Percentiles rank a stretch among this genome's conserved stretches.
These are phyloP conservation scores for Sphenostylis stenocarpa DNA, from an alignment of 306 rosid genomes.

Conservation along the genomic window DNA sequence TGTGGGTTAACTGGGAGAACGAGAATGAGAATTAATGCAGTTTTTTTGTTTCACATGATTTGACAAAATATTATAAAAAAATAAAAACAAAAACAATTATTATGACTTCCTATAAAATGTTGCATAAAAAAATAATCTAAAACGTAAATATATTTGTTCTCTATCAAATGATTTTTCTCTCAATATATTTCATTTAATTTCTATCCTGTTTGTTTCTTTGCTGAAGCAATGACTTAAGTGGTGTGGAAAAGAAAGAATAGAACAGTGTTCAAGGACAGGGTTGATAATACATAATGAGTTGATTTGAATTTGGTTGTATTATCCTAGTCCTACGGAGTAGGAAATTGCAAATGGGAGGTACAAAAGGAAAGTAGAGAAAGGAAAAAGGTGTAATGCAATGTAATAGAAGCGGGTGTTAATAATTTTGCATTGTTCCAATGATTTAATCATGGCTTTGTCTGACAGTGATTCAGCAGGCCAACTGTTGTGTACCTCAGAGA, in stretches of 20 bases:
- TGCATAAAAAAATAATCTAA: no score
- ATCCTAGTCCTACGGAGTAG: background rate
- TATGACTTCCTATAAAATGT: no score
- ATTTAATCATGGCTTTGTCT: conserved; percentile 63
- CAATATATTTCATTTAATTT: no score
- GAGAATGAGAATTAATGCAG: no score
- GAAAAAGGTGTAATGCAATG: background rate
- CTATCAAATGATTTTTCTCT: no score
- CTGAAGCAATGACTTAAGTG: no score
- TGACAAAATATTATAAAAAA: no score
- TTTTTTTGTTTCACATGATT: no score
- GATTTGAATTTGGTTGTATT: background rate
- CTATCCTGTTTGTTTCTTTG: no score
- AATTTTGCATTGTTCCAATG: conserved; percentile 55
- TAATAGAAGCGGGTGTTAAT: background rate
- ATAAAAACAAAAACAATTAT: no score
- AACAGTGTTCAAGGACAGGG: background rate
- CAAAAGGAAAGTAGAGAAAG: background rate
- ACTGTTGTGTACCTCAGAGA: conserved; percentile 40
- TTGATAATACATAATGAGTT: background rate
- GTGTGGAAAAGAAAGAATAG: background rate
- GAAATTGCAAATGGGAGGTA: background rate
- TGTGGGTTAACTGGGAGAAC: no score
- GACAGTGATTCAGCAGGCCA: conserved; percentile 49
- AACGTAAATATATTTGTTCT: no score